phyloP scores from a whole-genome alignment of 148 eudicot genomes.

The Fagopyrum esculentum region DNA sequence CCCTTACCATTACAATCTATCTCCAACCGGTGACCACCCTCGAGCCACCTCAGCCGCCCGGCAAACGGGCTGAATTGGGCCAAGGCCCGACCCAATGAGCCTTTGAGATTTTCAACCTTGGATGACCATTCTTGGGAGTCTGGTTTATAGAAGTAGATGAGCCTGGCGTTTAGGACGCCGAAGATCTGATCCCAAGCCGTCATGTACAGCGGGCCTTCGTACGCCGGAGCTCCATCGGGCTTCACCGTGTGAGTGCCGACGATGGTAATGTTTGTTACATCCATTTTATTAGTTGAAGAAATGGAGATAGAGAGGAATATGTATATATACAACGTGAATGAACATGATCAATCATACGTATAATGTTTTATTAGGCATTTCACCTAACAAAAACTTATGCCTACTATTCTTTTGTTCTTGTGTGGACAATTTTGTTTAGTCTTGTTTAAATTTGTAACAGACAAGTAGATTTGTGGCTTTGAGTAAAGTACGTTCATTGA shows the following conservation, averaged over 20 bases:
- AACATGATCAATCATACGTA: background rate
- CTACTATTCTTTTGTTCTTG: too few species aligned
- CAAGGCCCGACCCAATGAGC: background rate
- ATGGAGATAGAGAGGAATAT: background rate
- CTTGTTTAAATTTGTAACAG: too few species aligned
- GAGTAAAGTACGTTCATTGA: too few species aligned
- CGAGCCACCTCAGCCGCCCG: background rate
- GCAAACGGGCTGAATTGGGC: background rate
- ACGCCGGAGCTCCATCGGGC: background rate
- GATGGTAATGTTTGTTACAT: background rate
- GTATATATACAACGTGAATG: background rate
- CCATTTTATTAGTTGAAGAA: too few species aligned
- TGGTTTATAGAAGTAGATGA: background rate
- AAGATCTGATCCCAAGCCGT: background rate
- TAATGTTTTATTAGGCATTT: background rate
- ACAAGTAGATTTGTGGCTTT: too few species aligned
- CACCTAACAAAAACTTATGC: background rate
- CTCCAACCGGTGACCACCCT: conserved; percentile 21
- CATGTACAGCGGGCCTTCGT: background rate
- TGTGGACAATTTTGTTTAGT: too few species aligned
- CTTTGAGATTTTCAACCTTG: background rate
- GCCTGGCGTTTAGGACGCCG: background rate
- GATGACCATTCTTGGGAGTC: background rate
- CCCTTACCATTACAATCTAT: conserved; percentile 45
- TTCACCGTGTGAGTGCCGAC: background rate